Conservation (phyloP, 2,329 filamentous ascomycete species). For the Ascocoryne sarcoides region DNA sequence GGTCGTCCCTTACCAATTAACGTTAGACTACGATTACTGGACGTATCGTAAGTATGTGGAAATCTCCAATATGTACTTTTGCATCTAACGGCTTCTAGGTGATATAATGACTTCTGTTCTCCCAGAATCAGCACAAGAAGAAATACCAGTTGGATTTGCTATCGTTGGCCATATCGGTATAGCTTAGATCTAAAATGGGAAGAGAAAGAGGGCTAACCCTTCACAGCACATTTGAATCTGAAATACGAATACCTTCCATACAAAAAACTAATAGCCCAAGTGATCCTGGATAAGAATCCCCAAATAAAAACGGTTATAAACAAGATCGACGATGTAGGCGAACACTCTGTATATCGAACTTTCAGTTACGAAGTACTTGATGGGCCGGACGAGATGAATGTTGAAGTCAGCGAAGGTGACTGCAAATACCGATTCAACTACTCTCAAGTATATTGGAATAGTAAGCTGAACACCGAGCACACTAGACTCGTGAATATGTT, state of each 20-base stretch:
- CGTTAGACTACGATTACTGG: slow-evolving; percentile 80
- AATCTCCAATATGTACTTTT: neutral
- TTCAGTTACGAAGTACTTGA: slow-evolving; percentile 87
- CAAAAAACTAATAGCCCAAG: slow-evolving; percentile 75
- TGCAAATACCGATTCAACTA: slow-evolving; percentile 94
- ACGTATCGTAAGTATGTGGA: slow-evolving; percentile 54
- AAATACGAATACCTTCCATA: slow-evolving; percentile 75
- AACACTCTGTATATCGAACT: slow-evolving; percentile 77
- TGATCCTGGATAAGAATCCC: slow-evolving; percentile 84
- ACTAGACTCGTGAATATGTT: slow-evolving; percentile 69
- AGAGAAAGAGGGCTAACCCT: too few relatives aligned
- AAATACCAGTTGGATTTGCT: slow-evolving; percentile 79
- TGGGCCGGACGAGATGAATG: slow-evolving; percentile 73
- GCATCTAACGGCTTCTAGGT: slow-evolving; percentile 10
- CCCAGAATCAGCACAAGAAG: slow-evolving; percentile 68
- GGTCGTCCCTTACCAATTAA: slow-evolving; percentile 66
- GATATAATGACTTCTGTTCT: slow-evolving; percentile 79
- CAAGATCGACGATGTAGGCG: slow-evolving; percentile 83
- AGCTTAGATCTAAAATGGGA: too few relatives aligned
- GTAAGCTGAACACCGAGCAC: slow-evolving; percentile 82
- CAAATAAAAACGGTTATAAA: slow-evolving; percentile 84
- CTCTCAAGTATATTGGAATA: slow-evolving; percentile 97
- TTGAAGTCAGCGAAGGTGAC: slow-evolving; percentile 70
- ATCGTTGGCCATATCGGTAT: slow-evolving; percentile 77
- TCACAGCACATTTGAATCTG: slow-evolving; percentile 77